Percentiles rank a stretch among this genome's conserved stretches.
Evolutionary conservation across 148 eudicot genomes (phyloP).

Genomic region (Limonium bicolor): DNA sequence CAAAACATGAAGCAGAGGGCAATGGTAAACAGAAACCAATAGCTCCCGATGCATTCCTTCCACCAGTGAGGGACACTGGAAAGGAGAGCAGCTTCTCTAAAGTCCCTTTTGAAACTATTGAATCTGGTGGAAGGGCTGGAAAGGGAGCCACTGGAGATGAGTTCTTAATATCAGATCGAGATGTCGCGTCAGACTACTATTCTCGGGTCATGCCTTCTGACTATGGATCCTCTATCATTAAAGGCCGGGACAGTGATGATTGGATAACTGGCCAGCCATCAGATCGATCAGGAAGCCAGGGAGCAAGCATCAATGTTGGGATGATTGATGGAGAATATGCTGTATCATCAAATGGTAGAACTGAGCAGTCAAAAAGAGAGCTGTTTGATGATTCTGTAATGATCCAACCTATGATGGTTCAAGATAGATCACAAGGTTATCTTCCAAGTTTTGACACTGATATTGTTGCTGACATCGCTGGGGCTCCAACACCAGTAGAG

Average conservation of each 20-base stretch:
- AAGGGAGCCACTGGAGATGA: constrained; percentile 34
- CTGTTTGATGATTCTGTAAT: constrained; percentile 55
- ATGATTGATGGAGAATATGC: constrained; percentile 29
- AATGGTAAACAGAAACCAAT: constrained; percentile 14
- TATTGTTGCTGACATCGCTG: constrained; percentile 33
- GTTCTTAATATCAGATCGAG: constrained; percentile 25
- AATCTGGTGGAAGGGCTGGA: constrained; percentile 15
- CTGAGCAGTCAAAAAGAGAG: constrained; percentile 25
- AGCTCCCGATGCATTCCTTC: constrained; percentile 33
- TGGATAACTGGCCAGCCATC: constrained; percentile 31
- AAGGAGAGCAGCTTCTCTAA: constrained; percentile 8
- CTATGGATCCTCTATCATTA: constrained; percentile 16
- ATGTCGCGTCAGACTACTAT: constrained; percentile 17
- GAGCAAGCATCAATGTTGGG: constrained; percentile 11
- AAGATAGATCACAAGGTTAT: constrained; percentile 16
- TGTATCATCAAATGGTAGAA: constrained; percentile 7
- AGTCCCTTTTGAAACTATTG: constrained; percentile 18
- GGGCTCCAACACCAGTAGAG: constrained; percentile 9
- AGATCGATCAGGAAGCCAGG: constrained; percentile 13
- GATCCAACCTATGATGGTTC: constrained; percentile 29
- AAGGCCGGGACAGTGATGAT: constrained; percentile 36
- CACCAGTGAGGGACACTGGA: constrained; percentile 21
- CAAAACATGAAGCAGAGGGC: constrained; percentile 13
- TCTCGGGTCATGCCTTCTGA: constrained; percentile 17
- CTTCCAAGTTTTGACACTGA: constrained; percentile 26